Evolutionary conservation across 2,329 filamentous ascomycete species (phyloP).

Genomic region (Zasmidium citrigriseum): DNA sequence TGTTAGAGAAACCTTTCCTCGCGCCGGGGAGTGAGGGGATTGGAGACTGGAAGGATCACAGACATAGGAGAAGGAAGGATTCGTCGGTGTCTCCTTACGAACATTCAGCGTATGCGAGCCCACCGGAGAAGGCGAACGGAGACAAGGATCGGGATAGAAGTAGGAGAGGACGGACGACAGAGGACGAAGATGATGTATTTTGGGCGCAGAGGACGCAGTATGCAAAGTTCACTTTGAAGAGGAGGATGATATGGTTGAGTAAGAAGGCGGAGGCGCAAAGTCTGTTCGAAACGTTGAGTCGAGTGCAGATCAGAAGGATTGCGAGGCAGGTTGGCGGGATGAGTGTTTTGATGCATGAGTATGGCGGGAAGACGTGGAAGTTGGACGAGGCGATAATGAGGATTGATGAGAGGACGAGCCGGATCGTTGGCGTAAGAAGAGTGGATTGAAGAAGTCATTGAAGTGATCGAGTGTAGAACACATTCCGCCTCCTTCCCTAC

Average conservation of each 20-base stretch:
- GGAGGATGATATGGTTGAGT: constrained; percentile 41
- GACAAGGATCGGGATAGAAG: constrained; percentile 13
- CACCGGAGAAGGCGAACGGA: constrained; percentile 24
- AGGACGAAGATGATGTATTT: constrained; percentile 32
- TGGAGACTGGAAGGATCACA: constrained; percentile 18
- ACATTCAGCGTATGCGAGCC: constrained; percentile 31
- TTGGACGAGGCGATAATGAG: constrained; percentile 27
- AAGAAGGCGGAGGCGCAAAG: constrained; percentile 38
- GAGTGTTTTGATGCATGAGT: constrained; percentile 33
- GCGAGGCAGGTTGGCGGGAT: constrained; percentile 37
- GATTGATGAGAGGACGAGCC: constrained; percentile 33
- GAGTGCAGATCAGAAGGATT: constrained; percentile 42
- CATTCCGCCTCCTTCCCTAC: no score
- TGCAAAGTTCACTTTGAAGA: constrained; percentile 34
- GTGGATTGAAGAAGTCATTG: constrained; percentile 25
- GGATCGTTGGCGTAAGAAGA: constrained; percentile 35
- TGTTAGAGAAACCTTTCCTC: constrained; percentile 42
- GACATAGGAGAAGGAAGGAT: constrained; percentile 21
- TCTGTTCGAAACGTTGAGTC: constrained; percentile 38
- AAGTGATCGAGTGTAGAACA: neutral
- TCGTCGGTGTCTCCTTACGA: constrained; percentile 25
- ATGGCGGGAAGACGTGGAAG: constrained; percentile 24
- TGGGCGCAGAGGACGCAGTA: constrained; percentile 37
- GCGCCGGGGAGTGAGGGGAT: constrained; percentile 28
- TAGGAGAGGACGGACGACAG: constrained; percentile 27